Evolutionary conservation across 345 rosid genomes (phyloP).

Genomic region (thale cress (Arabidopsis thaliana)): DNA sequence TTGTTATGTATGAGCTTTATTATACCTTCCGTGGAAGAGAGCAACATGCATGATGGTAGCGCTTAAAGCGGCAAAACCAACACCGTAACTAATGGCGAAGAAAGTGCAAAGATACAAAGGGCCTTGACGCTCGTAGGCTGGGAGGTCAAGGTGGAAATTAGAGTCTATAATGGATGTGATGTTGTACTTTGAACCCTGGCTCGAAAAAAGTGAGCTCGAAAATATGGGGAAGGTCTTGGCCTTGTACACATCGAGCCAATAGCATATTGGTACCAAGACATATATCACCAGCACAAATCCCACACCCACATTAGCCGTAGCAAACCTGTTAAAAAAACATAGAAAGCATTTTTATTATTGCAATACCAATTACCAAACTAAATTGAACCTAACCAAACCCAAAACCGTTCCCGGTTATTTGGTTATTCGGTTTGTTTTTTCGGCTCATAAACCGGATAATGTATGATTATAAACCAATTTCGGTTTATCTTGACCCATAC

Average conservation of each 20-base stretch:
- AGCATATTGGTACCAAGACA: slow-evolving; percentile 70
- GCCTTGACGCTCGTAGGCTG: slow-evolving; percentile 79
- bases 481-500: background rate
- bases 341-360: background rate
- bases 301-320: slow-evolving; percentile 89
- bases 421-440: too few species aligned
- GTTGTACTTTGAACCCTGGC: slow-evolving; percentile 71
- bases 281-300: slow-evolving; percentile 79
- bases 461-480: background rate
- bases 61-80: slow-evolving; percentile 88
- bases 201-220: slow-evolving; percentile 77
- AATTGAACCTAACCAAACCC: too few species aligned
- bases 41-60: slow-evolving; percentile 86
- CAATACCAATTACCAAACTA: background rate
- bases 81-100: slow-evolving; percentile 85
- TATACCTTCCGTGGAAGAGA: slow-evolving; percentile 90
- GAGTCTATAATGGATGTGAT: slow-evolving; percentile 74
- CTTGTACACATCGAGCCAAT: slow-evolving; percentile 75
- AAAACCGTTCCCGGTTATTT: too few species aligned
- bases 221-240: slow-evolving; percentile 91
- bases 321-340: slow-evolving; percentile 50
- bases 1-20: background rate
- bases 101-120: slow-evolving; percentile 85
- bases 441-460: background rate
- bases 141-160: slow-evolving; percentile 72